A percentile compares a stretch with the other conserved stretches of the same genome.
These are phyloP conservation scores for Isoetes engelmannii DNA, from an alignment of 83 land plant species.

Conservation along the genomic window DNA sequence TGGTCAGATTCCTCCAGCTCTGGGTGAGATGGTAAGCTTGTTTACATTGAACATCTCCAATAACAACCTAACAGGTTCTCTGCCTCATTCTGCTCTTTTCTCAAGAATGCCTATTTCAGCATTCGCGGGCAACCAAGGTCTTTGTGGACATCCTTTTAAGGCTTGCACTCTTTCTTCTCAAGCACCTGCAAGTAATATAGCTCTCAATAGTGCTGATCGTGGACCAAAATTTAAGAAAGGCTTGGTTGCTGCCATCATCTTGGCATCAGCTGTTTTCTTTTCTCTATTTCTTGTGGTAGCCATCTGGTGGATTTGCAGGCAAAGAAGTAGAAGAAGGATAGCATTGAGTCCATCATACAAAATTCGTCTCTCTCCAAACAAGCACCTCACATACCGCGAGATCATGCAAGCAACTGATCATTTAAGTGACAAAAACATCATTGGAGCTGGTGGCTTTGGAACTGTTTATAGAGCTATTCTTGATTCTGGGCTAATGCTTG, in stretches of 20 bases:
- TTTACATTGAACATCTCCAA: conserved; percentile 52
- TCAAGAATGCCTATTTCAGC: conserved; percentile 30
- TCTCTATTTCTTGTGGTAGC: conserved; percentile 23
- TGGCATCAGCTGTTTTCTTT: conserved; percentile 23
- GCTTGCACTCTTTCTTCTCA: conserved; percentile 17
- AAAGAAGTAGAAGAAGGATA: conserved; percentile 8
- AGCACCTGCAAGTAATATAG: conserved; percentile 2
- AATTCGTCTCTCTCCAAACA: conserved; percentile 23
- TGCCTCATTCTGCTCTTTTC: conserved; percentile 34
- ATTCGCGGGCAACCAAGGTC: conserved; percentile 39
- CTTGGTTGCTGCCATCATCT: conserved; percentile 26
- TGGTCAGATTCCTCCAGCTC: conserved; percentile 2
- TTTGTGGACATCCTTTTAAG: conserved; percentile 24
- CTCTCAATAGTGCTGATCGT: not conserved
- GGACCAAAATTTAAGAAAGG: conserved; percentile 1
- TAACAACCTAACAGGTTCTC: conserved; percentile 46
- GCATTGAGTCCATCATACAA: conserved; percentile 10
- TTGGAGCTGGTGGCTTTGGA: conserved; percentile 75
- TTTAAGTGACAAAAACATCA: conserved; percentile 47
- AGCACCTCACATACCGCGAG: conserved; percentile 50
- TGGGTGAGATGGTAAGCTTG: conserved; percentile 29
- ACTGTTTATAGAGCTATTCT: conserved; percentile 62
- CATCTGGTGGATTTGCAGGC: conserved; percentile 32
- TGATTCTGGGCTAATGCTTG: conserved; percentile 44
- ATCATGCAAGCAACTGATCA: conserved; percentile 56